Evolutionary conservation across 202 grass and related monocot species (phyloP), one percentile per base, ranked within the genome.

Genomic region (Alloteropsis angusta): DNA sequence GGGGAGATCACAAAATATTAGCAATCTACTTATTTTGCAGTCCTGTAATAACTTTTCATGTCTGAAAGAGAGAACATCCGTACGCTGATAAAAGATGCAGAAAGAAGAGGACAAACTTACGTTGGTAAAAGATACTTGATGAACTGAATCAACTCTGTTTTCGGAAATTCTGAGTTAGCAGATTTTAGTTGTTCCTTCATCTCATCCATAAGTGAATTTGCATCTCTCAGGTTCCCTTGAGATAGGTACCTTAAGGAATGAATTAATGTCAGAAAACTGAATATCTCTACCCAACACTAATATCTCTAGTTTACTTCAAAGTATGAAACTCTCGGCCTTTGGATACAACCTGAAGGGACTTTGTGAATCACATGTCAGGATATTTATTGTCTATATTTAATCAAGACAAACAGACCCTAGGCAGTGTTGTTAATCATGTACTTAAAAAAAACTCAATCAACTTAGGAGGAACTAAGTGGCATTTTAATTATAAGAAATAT

Each of bases 151-250:
- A 99, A 84, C 78, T 91, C 90, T 72, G 89, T 84, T 76, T 80
- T 56, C 1, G 96, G 92, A 72, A 99, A 67, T 17, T 95, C 88
- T 17, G 87, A 83, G 62, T 95, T 82, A 60, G 75, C 83, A 78
- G 74, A 84, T 80, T 95, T 86, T 65, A 89, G 67, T 84, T 85
- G 96, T 61, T 81, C 80, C 63, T 91, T 91, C 73, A 99, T 79
- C 59, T 92, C 86, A 81, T 99, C 89, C 92, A 99, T 91, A 30
- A 99, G 79, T 45, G 88, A 88, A 90, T 99, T 99, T 72, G 92
- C 92, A 77, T 95, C 92, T 83, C 86, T 93, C 73, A 99, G 86
- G 74, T 99, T 95, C 73, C 84, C 96, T 87, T 93, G 96, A 76
- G 96, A 93, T 39, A 99, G 82, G 79, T 95, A 99, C 87, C 96